Conservation (phyloP, 2,329 filamentous ascomycete species). For the Bipolaris oryzae region DNA sequence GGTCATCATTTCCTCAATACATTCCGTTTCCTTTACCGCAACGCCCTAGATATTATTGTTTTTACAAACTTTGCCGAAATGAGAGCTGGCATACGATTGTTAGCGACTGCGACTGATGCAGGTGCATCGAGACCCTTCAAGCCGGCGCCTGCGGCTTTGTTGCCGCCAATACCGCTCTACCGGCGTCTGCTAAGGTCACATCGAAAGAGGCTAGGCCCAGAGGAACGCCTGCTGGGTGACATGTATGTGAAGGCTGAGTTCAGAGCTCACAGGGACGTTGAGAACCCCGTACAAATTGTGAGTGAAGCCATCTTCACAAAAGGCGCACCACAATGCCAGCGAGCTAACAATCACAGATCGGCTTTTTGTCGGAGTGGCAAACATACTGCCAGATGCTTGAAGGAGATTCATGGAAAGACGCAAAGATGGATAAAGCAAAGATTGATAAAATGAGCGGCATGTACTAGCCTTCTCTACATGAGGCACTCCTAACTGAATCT, state of each 20-base stretch:
- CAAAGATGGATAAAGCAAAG: constrained; percentile 81
- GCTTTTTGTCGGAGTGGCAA: constrained; percentile 97
- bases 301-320: constrained; percentile 35
- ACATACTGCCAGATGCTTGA: constrained; percentile 91
- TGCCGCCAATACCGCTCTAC: constrained; percentile 89
- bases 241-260: constrained; percentile 95
- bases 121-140: constrained; percentile 44
- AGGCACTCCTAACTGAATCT: constrained; percentile 6
- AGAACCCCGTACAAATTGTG: constrained; percentile 92
- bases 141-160: constrained; percentile 66
- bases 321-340: neutral
- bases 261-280: constrained; percentile 77
- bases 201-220: constrained; percentile 73
- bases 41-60: neutral
- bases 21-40: constrained; percentile 16
- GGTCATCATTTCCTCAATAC: constrained; percentile 29
- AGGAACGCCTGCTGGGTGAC: constrained; percentile 83
- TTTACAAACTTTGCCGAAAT: constrained; percentile 25
- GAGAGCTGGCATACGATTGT: constrained; percentile 36
- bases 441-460: constrained; percentile 92
- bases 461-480: constrained; percentile 40
- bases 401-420: constrained; percentile 82
- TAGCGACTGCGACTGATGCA: constrained; percentile 46
- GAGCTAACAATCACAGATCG: constrained; percentile 66
- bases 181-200: constrained; percentile 85